A percentile compares a stretch with the other conserved stretches of the same genome.
Evolutionary conservation across 2,329 filamentous ascomycete species (phyloP).

Genomic region (Fusarium sp.): DNA sequence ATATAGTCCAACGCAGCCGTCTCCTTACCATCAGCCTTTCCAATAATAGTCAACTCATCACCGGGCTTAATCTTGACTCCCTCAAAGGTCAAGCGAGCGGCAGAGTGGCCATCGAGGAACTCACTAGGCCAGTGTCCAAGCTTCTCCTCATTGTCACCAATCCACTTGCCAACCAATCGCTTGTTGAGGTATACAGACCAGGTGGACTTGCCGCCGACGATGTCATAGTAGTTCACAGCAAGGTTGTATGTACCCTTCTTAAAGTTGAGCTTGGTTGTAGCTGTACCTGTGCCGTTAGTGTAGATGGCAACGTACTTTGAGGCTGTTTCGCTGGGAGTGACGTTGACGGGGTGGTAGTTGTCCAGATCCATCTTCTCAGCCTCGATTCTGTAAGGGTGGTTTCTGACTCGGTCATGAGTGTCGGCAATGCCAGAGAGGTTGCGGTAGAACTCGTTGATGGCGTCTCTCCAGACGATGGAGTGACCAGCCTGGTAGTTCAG

Average conservation of each 20-base stretch:
- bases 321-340: slow-evolving; percentile 70
- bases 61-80: slow-evolving; percentile 62
- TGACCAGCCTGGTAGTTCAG: slow-evolving; percentile 76
- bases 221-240: slow-evolving; percentile 74
- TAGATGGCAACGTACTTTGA: slow-evolving; percentile 50
- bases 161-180: slow-evolving; percentile 66
- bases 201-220: slow-evolving; percentile 66
- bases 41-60: slow-evolving; percentile 65
- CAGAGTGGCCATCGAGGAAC: slow-evolving; percentile 73
- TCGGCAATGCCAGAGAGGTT: slow-evolving; percentile 70
- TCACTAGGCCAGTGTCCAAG: slow-evolving; percentile 69
- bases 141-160: slow-evolving; percentile 67
- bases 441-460: slow-evolving; percentile 72
- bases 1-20: slow-evolving; percentile 76
- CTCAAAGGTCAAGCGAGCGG: slow-evolving; percentile 70
- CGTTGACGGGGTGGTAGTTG: slow-evolving; percentile 65
- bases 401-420: slow-evolving; percentile 63
- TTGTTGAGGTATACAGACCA: slow-evolving; percentile 68
- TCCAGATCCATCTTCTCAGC: slow-evolving; percentile 72
- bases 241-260: slow-evolving; percentile 66
- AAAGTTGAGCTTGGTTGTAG: slow-evolving; percentile 10
- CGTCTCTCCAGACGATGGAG: slow-evolving; percentile 76
- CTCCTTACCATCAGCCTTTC: slow-evolving; percentile 69
- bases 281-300: slow-evolving; percentile 20
- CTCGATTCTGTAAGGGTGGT: slow-evolving; percentile 75